phyloP scores from a whole-genome alignment of 2,329 filamentous ascomycete species.

The Botrytis pseudocinerea region DNA sequence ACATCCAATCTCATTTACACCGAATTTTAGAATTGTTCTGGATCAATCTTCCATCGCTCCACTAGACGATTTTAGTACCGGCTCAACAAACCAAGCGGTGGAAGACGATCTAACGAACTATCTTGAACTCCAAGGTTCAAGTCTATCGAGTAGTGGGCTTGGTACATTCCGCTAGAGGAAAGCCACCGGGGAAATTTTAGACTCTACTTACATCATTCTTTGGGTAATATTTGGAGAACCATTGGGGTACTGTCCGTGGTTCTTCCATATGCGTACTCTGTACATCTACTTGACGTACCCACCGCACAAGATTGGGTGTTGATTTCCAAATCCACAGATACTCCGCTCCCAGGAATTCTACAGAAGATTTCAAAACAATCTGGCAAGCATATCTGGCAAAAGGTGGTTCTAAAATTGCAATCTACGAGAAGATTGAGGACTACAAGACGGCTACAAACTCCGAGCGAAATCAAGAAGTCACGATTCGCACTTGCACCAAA shows the following conservation, averaged over 20 bases:
- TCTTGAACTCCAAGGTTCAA: background rate
- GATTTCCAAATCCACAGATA: constrained; percentile 13
- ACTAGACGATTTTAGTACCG: constrained; percentile 9
- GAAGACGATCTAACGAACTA: constrained; percentile 12
- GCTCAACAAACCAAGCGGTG: constrained; percentile 18
- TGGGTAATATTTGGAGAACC: constrained; percentile 10
- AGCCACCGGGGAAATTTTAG: constrained; percentile 5
- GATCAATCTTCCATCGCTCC: constrained; percentile 20
- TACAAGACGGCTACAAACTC: background rate
- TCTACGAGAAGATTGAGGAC: constrained; percentile 1
- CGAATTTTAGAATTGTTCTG: constrained; percentile 20
- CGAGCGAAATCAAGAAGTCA: background rate
- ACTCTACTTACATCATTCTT: constrained; percentile 11
- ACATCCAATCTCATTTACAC: constrained; percentile 21
- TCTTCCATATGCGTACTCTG: constrained; percentile 9
- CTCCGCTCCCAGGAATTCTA: background rate
- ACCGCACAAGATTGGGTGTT: constrained; percentile 6
- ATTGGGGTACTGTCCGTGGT: constrained; percentile 11
- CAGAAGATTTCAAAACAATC: background rate
- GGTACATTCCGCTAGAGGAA: background rate
- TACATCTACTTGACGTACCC: constrained; percentile 11
- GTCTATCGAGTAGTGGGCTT: background rate
- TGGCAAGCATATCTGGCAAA: background rate
- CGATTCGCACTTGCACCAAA: constrained; percentile 9
- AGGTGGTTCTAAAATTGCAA: constrained; percentile 10